Evolutionary conservation across 306 rosid genomes (phyloP).

Genomic region (Albizia julibrissin): DNA sequence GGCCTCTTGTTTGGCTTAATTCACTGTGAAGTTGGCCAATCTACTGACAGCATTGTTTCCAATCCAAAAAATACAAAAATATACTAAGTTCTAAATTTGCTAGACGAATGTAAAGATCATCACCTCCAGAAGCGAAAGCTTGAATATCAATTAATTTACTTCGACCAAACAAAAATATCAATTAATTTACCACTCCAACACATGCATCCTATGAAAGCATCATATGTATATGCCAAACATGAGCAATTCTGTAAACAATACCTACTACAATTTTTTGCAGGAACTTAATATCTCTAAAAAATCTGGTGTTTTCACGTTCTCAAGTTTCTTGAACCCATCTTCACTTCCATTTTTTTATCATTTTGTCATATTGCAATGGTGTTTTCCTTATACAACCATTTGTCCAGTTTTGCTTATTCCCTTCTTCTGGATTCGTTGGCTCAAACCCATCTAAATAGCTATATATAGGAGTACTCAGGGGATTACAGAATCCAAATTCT

Average conservation of each 20-base stretch:
- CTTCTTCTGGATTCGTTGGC: neutral
- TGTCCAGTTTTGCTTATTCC: conserved; percentile 27
- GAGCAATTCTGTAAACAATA: neutral
- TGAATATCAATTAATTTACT: neutral
- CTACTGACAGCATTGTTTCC: too few relatives aligned
- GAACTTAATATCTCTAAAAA: neutral
- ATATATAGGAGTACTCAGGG: neutral
- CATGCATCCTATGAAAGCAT: neutral
- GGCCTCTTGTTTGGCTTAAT: too few relatives aligned
- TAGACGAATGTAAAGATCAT: conserved; percentile 41
- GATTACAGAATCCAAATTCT: neutral
- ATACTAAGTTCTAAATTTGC: conserved; percentile 30
- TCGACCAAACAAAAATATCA: too few relatives aligned
- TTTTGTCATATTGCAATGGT: conserved; percentile 21
- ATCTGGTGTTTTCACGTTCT: conserved; percentile 35
- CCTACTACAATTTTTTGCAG: neutral
- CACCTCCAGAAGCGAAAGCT: neutral
- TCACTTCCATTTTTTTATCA: neutral
- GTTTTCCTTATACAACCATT: conserved; percentile 33
- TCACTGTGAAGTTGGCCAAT: too few relatives aligned
- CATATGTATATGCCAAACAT: neutral
- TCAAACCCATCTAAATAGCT: conserved; percentile 40
- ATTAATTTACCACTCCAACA: neutral
- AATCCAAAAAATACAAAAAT: neutral
- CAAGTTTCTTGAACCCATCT: conserved; percentile 31